Conservation (phyloP, 495 filamentous ascomycete species). For the Aspergillus affinis region DNA sequence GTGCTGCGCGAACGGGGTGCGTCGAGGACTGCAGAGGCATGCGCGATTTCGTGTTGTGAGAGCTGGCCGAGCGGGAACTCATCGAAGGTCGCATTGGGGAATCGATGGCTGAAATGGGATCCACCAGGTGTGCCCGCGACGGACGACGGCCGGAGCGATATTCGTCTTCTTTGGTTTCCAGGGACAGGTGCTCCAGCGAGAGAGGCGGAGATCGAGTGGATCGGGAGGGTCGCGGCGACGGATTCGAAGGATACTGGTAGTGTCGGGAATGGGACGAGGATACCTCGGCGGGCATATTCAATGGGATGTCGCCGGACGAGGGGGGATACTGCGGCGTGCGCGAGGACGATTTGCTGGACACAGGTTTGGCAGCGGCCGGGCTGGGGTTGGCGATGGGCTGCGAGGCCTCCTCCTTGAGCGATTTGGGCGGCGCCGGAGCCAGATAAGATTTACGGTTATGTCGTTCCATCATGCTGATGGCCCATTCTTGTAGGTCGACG, state of each 20-base stretch:
- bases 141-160: conserved; percentile 40
- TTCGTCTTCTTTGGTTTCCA: conserved; percentile 38
- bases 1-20: conserved; percentile 44
- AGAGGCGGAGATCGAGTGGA: conserved; percentile 34
- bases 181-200: conserved; percentile 42
- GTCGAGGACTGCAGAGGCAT: conserved; percentile 38
- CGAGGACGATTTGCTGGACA: conserved; percentile 40
- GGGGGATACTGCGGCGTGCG: conserved; percentile 56
- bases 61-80: conserved; percentile 39
- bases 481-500: conserved; percentile 87
- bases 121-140: conserved; percentile 34
- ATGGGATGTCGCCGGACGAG: conserved; percentile 66
- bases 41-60: conserved; percentile 36
- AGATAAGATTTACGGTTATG: conserved; percentile 92
- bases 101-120: conserved; percentile 41
- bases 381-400: conserved; percentile 14
- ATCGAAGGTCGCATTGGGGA: conserved; percentile 34
- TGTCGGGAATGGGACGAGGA: conserved; percentile 29
- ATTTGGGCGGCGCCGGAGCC: conserved; percentile 57
- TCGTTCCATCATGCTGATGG: conserved; percentile 82
- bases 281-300: conserved; percentile 52
- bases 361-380: conserved; percentile 22
- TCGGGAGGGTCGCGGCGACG: conserved; percentile 30
- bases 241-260: conserved; percentile 28
- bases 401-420: conserved; percentile 35